Evolutionary conservation across 768 basidiomycete species (phyloP).

Genomic region (Lactifluus piperatus): DNA sequence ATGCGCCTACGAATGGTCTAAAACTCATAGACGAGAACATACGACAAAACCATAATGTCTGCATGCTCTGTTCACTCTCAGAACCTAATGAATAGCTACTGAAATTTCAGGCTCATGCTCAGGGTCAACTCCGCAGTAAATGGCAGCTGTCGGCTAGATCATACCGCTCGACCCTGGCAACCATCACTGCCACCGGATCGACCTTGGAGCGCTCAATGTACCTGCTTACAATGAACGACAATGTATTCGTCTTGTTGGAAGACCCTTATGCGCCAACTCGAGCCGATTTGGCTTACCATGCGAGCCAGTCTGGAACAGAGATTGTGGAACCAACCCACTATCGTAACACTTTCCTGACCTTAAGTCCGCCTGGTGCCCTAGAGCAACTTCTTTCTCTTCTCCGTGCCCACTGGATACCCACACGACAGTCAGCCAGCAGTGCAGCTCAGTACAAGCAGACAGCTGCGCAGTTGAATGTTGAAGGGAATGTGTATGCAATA

Average conservation of each 20-base stretch:
- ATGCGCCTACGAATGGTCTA: constrained; percentile 67
- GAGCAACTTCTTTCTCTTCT: constrained; percentile 69
- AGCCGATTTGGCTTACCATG: constrained; percentile 47
- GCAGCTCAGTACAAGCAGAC: constrained; percentile 40
- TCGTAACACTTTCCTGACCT: constrained; percentile 67
- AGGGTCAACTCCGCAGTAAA: constrained; percentile 54
- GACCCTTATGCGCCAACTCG: constrained; percentile 65
- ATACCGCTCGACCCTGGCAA: constrained; percentile 64
- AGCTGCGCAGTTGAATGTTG: constrained; percentile 61
- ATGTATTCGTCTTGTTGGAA: constrained; percentile 71
- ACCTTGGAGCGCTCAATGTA: constrained; percentile 63
- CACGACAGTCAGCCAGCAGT: constrained; percentile 30
- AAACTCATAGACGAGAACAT: constrained; percentile 65
- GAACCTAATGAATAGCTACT: constrained; percentile 10
- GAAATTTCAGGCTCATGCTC: constrained; percentile 19
- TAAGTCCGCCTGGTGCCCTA: constrained; percentile 63
- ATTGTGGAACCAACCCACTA: constrained; percentile 43
- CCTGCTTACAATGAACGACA: constrained; percentile 69
- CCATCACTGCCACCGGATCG: constrained; percentile 41
- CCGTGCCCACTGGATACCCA: constrained; percentile 65
- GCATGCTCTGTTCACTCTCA: constrained; percentile 25
- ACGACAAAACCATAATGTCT: constrained; percentile 55
- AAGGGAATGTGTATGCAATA: constrained; percentile 66
- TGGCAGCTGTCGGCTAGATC: constrained; percentile 68
- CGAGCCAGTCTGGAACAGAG: constrained; percentile 16